phyloP scores from a whole-genome alignment of 2,329 filamentous ascomycete genomes.

The Claviceps arundinis region DNA sequence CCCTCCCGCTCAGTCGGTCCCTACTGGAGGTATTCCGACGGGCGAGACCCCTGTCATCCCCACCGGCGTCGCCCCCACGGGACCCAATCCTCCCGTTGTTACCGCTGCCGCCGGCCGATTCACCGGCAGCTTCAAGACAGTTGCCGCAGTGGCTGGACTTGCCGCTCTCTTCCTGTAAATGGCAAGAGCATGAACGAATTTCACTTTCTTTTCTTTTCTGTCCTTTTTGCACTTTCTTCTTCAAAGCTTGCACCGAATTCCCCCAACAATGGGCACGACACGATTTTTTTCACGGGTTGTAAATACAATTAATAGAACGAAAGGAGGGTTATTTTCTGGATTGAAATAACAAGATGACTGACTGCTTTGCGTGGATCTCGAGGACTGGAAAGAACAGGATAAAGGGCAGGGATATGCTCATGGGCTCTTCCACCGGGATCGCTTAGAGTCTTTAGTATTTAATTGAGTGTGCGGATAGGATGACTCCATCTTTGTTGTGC shows the following conservation, averaged over 20 bases:
- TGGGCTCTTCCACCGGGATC: no score
- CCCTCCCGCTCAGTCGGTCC: neutral
- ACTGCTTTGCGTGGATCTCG: no score
- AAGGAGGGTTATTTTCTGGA: no score
- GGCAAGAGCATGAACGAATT: no score
- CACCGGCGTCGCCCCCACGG: neutral
- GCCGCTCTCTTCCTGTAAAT: constrained; percentile 15
- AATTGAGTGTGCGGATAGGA: no score
- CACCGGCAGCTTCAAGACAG: constrained; percentile 15
- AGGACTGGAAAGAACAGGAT: no score
- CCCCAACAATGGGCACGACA: neutral
- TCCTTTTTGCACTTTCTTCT: neutral
- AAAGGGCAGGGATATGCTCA: no score
- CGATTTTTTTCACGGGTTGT: neutral
- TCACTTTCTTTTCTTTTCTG: neutral
- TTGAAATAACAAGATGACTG: no score
- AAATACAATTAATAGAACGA: no score
- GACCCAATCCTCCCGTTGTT: constrained; percentile 10
- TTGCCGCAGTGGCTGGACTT: constrained; percentile 19
- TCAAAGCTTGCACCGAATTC: neutral
- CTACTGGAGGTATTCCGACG: neutral
- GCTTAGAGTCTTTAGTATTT: no score
- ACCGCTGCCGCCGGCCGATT: constrained; percentile 21
- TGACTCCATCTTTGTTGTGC: no score
- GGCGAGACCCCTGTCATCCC: neutral